Percentiles rank a stretch among this genome's conserved stretches.
phyloP scores from a whole-genome alignment of 768 basidiomycete genomes.

The Pisolithus marmoratus region DNA sequence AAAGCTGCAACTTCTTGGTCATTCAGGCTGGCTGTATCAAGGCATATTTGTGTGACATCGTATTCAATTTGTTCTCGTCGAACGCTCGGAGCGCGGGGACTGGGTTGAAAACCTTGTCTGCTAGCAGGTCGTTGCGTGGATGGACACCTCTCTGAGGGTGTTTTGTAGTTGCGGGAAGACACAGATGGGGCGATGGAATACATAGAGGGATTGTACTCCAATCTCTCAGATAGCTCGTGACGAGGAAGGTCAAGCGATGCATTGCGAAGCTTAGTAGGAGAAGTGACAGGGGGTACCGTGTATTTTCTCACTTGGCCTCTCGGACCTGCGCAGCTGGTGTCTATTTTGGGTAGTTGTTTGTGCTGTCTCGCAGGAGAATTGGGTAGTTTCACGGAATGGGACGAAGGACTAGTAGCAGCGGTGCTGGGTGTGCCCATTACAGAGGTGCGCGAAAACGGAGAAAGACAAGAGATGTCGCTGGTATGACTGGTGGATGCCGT shows the following conservation, averaged over 20 bases:
- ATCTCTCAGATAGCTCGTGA: conserved; percentile 16
- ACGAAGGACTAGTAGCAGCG: conserved; percentile 20
- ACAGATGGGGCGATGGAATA: conserved; percentile 26
- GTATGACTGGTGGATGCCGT: conserved; percentile 21
- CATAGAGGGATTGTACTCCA: conserved; percentile 25
- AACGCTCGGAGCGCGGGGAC: conserved; percentile 22
- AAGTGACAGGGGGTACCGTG: conserved; percentile 26
- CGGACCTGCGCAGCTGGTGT: conserved; percentile 27
- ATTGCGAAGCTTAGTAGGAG: conserved; percentile 24
- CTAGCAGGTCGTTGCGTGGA: conserved; percentile 23
- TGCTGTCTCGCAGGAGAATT: conserved; percentile 16
- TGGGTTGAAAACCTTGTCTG: conserved; percentile 18
- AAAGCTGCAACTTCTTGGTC: conserved; percentile 28
- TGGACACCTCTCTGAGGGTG: conserved; percentile 15
- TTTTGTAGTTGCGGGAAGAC: conserved; percentile 17
- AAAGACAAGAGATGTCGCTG: conserved; percentile 16
- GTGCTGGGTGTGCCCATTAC: conserved; percentile 21
- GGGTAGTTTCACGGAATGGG: conserved; percentile 15
- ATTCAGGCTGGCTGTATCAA: conserved; percentile 24
- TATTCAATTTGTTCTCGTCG: conserved; percentile 25
- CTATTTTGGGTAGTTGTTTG: conserved; percentile 28
- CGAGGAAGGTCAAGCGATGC: conserved; percentile 27
- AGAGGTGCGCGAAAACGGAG: conserved; percentile 25
- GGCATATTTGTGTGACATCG: conserved; percentile 26
- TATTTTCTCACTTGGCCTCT: conserved; percentile 27